phyloP scores from a whole-genome alignment of 805 yeast genomes.

The Kodamaea fukazawae region DNA sequence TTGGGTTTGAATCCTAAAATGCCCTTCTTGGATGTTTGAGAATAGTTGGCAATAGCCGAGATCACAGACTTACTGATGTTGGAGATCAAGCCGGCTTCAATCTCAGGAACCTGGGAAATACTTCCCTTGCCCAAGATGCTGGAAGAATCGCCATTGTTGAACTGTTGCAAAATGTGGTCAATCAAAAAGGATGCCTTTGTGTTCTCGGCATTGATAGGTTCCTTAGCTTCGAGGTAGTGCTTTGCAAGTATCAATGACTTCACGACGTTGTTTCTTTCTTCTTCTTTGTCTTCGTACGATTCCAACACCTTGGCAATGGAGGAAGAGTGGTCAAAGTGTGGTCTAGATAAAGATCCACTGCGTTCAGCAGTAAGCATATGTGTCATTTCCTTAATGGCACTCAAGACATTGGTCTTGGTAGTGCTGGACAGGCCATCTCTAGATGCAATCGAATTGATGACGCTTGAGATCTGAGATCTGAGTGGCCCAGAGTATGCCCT shows the following conservation, averaged over 20 bases:
- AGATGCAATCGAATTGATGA: conserved; percentile 31
- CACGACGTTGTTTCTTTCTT: conserved; percentile 23
- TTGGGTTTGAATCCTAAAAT: conserved; percentile 18
- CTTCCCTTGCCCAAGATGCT: conserved; percentile 1
- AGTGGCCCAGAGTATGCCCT: conserved; percentile 11
- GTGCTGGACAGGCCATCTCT: conserved; percentile 17
- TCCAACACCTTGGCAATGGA: conserved; percentile 21
- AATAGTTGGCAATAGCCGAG: conserved; percentile 10
- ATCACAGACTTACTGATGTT: conserved; percentile 11
- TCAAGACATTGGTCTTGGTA: conserved; percentile 27
- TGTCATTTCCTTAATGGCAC: conserved; percentile 41
- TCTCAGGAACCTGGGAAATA: conserved; percentile 9
- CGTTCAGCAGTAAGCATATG: conserved; percentile 22
- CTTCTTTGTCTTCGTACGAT: conserved; percentile 20
- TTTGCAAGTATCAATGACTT: conserved; percentile 33
- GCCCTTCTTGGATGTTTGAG: conserved; percentile 18
- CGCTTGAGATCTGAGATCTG: conserved; percentile 32
- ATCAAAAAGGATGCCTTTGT: conserved; percentile 22
- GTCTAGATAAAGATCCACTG: conserved; percentile 1
- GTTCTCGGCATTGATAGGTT: conserved; percentile 12
- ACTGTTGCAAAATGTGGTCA: conserved; percentile 21
- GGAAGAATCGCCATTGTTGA: conserved; percentile 8
- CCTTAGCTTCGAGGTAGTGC: conserved; percentile 22
- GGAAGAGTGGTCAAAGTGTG: conserved; percentile 12
- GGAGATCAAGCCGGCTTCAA: conserved; percentile 8